Base-by-base conservation (phyloP, 1,284 basidiomycete species). In the Moesziomyces sp. region DNA sequence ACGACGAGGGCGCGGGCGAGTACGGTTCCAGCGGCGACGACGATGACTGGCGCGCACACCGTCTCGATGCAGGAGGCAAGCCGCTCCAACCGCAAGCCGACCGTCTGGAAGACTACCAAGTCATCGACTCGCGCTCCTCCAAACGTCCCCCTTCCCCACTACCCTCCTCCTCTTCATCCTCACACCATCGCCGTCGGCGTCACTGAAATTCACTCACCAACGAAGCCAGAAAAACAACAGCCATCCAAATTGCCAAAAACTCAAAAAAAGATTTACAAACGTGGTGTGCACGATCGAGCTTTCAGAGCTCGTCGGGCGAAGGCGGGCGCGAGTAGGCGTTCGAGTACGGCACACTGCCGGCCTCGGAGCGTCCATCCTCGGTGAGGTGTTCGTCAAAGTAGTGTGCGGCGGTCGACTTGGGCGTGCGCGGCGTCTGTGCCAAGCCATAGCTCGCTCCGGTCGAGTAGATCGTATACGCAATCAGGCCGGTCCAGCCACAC, bases 401-500 rank as follows among this genome's bases (percentile, higher is more conserved):
- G 84, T 97, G 94, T 74, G 91, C 88, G 30, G 93, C 92, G 45
- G 95, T 87, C 76, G 91, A 91, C 65, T 93, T 88, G 59, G 95
- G 95, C 30, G 95, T 93, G 91, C 85, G 57, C 14, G 58, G 83
- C 76, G 83, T 82, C 26, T 81, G 75, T 47, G 78, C 81, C 46
- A 76, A 47, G 0, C 70, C 62, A 40, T 77, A 78, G 75, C 68
- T 61, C 71, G 82, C 28, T 13, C 85, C 85, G 9, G 82, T 94
- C 40, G 93, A 94, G 91, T 91, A 91, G 64, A 52, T 51, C 30
- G 66, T 67, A 47, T 62, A 66, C 23, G 47, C 76, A 18, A 77
- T 63, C 18, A 74, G 23, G 21, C 82, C 88, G 76, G 80, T 91
- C 93, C 96, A 98, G 79, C 95, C 95, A 68, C 94, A 97, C 85